Percentiles rank a stretch among this genome's conserved stretches.
Evolutionary conservation across 73 alveolate genomes (phyloP).

Genomic region (Blepharisma japonicum): DNA sequence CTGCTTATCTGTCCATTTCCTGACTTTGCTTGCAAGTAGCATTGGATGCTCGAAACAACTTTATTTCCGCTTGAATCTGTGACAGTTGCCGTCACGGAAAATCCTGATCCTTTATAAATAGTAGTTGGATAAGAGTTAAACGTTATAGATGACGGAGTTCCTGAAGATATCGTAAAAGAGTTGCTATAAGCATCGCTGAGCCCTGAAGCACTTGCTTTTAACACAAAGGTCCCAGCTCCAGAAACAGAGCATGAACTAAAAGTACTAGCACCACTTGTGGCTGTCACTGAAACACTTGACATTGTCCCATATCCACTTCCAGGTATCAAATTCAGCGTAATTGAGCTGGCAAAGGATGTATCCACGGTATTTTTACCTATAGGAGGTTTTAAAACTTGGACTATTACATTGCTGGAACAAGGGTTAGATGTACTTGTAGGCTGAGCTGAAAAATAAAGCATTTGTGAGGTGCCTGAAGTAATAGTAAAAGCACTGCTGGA

Average conservation of each 20-base stretch:
- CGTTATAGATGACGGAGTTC: background rate
- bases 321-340: no score
- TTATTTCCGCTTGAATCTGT: background rate
- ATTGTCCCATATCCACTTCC: background rate
- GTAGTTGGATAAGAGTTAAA: background rate
- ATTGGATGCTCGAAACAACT: background rate
- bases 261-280: background rate
- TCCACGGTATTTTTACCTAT: no score
- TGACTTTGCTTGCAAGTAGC: background rate
- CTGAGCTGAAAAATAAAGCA: no score
- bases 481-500: no score
- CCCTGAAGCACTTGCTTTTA: background rate
- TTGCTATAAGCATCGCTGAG: background rate
- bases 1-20: background rate
- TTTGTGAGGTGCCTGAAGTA: no score
- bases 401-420: no score
- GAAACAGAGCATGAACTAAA: background rate
- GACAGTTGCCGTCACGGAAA: slow-evolving; percentile 12
- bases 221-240: slow-evolving; percentile 11
- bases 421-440: no score
- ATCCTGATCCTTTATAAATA: slow-evolving; percentile 4
- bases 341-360: no score
- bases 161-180: slow-evolving; percentile 4
- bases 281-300: background rate
- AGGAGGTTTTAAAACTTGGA: no score